Conservation (phyloP, 768 basidiomycete species). For the Hygrophoropsis aurantiaca region DNA sequence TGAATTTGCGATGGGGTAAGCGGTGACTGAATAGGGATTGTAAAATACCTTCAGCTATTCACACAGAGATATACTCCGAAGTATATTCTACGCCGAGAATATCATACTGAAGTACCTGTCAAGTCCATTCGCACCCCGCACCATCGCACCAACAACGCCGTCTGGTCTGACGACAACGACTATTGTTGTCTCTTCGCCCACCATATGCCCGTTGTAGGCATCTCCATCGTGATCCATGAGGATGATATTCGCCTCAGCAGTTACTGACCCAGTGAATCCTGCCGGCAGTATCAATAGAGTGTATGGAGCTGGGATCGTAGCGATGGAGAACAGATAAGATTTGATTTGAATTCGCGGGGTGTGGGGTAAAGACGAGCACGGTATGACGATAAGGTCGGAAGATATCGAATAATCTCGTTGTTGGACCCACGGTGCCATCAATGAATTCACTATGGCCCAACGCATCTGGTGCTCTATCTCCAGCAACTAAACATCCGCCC, state of each 20-base stretch:
- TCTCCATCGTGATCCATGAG: conserved; percentile 37
- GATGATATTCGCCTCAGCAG: conserved; percentile 16
- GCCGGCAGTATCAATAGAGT: too few relatives aligned
- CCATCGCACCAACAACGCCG: conserved; percentile 38
- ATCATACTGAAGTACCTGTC: conserved; percentile 18
- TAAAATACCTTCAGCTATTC: too few relatives aligned
- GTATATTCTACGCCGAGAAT: conserved; percentile 6
- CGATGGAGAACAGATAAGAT: conserved; percentile 5
- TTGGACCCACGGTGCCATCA: neutral
- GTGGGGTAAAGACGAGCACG: conserved; percentile 26
- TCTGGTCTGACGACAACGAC: conserved; percentile 44
- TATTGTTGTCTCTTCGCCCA: conserved; percentile 24
- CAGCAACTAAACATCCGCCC: conserved; percentile 32
- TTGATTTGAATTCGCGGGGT: conserved; percentile 8
- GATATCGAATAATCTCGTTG: conserved; percentile 24
- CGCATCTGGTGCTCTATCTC: conserved; percentile 50
- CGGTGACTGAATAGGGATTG: too few relatives aligned
- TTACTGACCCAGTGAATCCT: neutral
- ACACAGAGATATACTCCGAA: too few relatives aligned
- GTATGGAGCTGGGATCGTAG: neutral
- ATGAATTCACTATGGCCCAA: conserved; percentile 25
- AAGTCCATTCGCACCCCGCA: conserved; percentile 16
- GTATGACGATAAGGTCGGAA: conserved; percentile 29
- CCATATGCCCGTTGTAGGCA: conserved; percentile 40
- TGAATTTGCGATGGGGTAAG: too few relatives aligned